phyloP scores from a whole-genome alignment of 805 yeast genomes.

The Myxozyma lipomycoides region DNA sequence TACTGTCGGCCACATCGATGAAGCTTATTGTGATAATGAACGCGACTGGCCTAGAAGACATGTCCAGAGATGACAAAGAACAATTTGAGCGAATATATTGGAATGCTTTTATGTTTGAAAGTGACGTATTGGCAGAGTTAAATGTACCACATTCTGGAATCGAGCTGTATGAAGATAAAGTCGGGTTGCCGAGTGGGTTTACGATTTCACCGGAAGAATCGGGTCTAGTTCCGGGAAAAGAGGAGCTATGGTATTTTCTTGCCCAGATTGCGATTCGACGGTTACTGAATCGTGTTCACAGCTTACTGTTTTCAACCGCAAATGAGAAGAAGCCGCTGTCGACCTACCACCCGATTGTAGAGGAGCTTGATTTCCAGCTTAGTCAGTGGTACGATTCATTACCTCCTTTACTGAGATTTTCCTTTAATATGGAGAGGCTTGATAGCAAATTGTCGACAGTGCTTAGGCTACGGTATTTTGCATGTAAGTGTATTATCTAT shows the following conservation, averaged over 20 bases:
- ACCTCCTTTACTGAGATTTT: constrained; percentile 4
- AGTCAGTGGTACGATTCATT: constrained; percentile 22
- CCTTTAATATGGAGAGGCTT: constrained; percentile 6
- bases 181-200: constrained; percentile 20
- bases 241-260: constrained; percentile 20
- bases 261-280: constrained; percentile 17
- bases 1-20: constrained; percentile 8
- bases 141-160: constrained; percentile 21
- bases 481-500: constrained; percentile 19
- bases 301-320: constrained; percentile 13
- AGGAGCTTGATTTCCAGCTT: constrained; percentile 21
- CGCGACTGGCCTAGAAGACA: constrained; percentile 2
- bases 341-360: constrained; percentile 16
- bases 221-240: constrained; percentile 11
- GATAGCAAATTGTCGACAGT: constrained; percentile 11
- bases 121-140: constrained; percentile 20
- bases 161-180: constrained; percentile 11
- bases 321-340: constrained; percentile 13
- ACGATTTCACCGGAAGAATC: not conserved
- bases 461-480: constrained; percentile 16
- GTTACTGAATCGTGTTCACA: constrained; percentile 18
- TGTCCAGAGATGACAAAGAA: constrained; percentile 9
- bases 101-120: constrained; percentile 17
- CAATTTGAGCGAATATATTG: constrained; percentile 16
- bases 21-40: constrained; percentile 7